Evolutionary conservation across 441 rosid genomes (phyloP).

Genomic region (Eutrema salsugineum): DNA sequence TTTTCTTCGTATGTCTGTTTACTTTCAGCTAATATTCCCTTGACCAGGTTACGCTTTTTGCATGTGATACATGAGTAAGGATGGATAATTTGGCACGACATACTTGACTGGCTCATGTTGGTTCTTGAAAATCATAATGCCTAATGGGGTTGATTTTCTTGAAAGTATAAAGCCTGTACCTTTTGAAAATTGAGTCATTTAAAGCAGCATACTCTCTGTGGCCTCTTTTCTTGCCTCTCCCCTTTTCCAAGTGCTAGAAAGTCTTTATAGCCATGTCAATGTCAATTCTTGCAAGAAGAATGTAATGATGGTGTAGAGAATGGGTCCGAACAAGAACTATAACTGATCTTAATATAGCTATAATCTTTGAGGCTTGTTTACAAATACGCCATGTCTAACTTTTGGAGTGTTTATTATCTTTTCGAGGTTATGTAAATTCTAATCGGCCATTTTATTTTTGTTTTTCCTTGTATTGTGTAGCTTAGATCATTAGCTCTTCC

Average conservation of each 20-base stretch:
- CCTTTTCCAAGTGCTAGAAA: not conserved
- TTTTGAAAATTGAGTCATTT: not conserved
- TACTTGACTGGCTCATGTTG: not conserved
- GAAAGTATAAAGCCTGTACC: not conserved
- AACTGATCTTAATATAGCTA: not conserved
- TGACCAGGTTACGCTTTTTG: constrained; percentile 1
- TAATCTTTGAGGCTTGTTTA: constrained; percentile 7
- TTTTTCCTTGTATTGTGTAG: constrained; percentile 61
- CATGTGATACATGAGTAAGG: constrained; percentile 4
- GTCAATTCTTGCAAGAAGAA: constrained; percentile 5
- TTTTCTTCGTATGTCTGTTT: not conserved
- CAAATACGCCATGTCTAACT: not conserved
- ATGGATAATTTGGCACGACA: not conserved
- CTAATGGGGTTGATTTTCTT: not conserved
- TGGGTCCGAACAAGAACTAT: not conserved
- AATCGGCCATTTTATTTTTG: constrained; percentile 34
- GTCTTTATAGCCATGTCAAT: constrained; percentile 1
- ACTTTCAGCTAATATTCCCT: not conserved
- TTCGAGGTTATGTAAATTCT: not conserved
- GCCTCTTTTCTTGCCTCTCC: constrained; percentile 4
- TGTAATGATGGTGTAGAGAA: not conserved
- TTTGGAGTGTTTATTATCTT: constrained; percentile 2
- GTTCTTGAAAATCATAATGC: constrained; percentile 5
- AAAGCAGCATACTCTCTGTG: not conserved
- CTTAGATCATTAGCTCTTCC: constrained; percentile 99